Evolutionary conservation across 2,329 filamentous ascomycete genomes (phyloP), one percentile per base, ranked within the genome.

Genomic region (Colletotrichum sp.): DNA sequence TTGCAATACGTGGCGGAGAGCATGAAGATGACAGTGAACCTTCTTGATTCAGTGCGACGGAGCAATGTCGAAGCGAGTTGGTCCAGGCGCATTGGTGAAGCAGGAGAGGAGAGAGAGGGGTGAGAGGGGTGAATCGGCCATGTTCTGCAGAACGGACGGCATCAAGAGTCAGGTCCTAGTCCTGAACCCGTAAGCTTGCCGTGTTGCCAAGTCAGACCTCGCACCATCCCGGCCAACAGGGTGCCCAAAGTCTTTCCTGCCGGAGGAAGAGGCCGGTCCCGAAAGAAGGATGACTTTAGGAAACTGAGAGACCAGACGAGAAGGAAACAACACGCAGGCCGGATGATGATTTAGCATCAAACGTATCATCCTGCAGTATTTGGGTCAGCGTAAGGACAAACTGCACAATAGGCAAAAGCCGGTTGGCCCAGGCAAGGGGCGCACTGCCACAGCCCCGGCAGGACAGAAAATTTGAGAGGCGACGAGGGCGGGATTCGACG

Each of bases 161-260:
- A 34, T 30, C 44, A 32, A 64, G 57, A 64, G 64, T 75, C 55
- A 72, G 62, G 69, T 72, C 22, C 44, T 44, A 25, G 55, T 49
- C 59, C 73, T 59, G 65, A 64, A 69, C 27, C 29, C 59, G 64
- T 68, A 69, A 22, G 59, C 57, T 76, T 61, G 70, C 52, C 22
- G 74, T 64, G 30, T 25, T 55, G 74, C 74, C 74, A 76, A 76
- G 70, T 74, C 65, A 61, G 30, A 61, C 65, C 69, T 69, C 65
- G 74, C 65, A 36, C 69, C 70, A 69, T 69, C 57, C 59, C 66
- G 15, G 59, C 44, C 6, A 65, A 69, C 70, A 76, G 44, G 71
- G 71, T 69, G 59, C 59, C 39, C 52, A 19, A 16, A 44, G 49
- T 61, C 55, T 59, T 39, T 30, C 59, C 59, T 61, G 29, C 55